Evolutionary conservation across 495 filamentous ascomycete species (phyloP).

Genomic region (Lepraria neglecta): DNA sequence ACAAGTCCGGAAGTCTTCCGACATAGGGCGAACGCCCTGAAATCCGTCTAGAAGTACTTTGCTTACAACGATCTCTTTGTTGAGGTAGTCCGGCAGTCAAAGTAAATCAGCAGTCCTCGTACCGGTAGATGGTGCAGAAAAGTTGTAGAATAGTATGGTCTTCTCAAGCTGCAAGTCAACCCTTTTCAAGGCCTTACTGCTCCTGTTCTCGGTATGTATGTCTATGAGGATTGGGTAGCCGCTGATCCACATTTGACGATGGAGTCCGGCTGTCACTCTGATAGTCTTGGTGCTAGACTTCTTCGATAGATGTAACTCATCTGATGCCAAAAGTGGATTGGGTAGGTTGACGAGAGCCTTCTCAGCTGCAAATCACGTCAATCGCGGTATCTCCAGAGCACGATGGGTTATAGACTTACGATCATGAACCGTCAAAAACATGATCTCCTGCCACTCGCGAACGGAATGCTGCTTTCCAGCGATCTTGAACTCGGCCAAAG

Average conservation of each 20-base stretch:
- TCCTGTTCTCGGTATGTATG: constrained; percentile 46
- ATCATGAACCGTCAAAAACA: constrained; percentile 32
- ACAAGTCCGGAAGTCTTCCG: constrained; percentile 46
- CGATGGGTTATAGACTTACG: constrained; percentile 25
- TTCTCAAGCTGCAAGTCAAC: constrained; percentile 42
- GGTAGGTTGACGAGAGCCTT: constrained; percentile 47
- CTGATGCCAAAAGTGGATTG: constrained; percentile 44
- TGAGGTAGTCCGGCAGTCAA: constrained; percentile 46
- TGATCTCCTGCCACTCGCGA: constrained; percentile 28
- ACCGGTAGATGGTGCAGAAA: constrained; percentile 44
- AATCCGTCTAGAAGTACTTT: constrained; percentile 40
- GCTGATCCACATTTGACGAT: constrained; percentile 54
- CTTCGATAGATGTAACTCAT: constrained; percentile 39
- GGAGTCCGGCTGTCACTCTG: constrained; percentile 47
- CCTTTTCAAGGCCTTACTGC: constrained; percentile 40
- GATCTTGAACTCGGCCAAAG: constrained; percentile 37
- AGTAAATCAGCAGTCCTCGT: constrained; percentile 44
- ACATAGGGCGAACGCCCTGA: constrained; percentile 40
- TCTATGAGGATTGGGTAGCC: constrained; percentile 51
- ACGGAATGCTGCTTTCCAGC: constrained; percentile 38
- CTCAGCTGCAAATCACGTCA: constrained; percentile 35
- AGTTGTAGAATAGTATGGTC: constrained; percentile 26
- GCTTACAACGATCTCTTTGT: constrained; percentile 37
- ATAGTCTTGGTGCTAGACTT: constrained; percentile 36
- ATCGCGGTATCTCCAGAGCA: constrained; percentile 1